A percentile compares a stretch with the other conserved stretches of the same genome.
Evolutionary conservation across 805 yeast species (phyloP).

Genomic region (Metschnikowia cerradonensis): DNA sequence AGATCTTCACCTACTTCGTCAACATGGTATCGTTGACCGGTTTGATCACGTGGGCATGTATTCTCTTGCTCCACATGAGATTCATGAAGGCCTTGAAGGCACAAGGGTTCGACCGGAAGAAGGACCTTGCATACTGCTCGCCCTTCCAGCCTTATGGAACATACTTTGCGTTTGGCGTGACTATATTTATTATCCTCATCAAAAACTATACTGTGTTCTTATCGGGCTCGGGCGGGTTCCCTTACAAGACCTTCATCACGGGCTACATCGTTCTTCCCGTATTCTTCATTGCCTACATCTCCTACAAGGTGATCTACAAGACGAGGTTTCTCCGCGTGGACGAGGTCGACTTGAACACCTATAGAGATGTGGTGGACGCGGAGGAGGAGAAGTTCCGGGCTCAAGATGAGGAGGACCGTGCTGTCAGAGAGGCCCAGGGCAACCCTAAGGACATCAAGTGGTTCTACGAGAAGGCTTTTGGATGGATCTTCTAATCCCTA

Average conservation of each 20-base stretch:
- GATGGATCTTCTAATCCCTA: slow-evolving; percentile 42
- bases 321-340: slow-evolving; percentile 46
- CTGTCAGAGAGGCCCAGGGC: slow-evolving; percentile 40
- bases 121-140: slow-evolving; percentile 53
- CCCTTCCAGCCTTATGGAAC: slow-evolving; percentile 71
- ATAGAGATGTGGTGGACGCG: slow-evolving; percentile 51
- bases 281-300: slow-evolving; percentile 49
- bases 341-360: slow-evolving; percentile 60
- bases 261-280: slow-evolving; percentile 76
- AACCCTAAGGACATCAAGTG: slow-evolving; percentile 41
- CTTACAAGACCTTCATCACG: slow-evolving; percentile 64
- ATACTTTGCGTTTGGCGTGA: slow-evolving; percentile 51
- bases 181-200: slow-evolving; percentile 53
- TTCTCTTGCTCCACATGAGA: slow-evolving; percentile 61
- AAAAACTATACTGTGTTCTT: slow-evolving; percentile 68
- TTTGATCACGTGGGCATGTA: slow-evolving; percentile 69
- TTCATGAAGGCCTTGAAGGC: slow-evolving; percentile 63
- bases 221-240: slow-evolving; percentile 31
- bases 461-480: slow-evolving; percentile 47
- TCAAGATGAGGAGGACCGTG: slow-evolving; percentile 31
- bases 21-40: slow-evolving; percentile 76
- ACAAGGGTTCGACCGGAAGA: slow-evolving; percentile 57
- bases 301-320: slow-evolving; percentile 55
- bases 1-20: slow-evolving; percentile 64
- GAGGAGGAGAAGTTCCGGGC: slow-evolving; percentile 42